These are phyloP conservation scores for Rhynchosporium graminicola DNA, from an alignment of 2,329 filamentous ascomycete species.

Conservation along the genomic window DNA sequence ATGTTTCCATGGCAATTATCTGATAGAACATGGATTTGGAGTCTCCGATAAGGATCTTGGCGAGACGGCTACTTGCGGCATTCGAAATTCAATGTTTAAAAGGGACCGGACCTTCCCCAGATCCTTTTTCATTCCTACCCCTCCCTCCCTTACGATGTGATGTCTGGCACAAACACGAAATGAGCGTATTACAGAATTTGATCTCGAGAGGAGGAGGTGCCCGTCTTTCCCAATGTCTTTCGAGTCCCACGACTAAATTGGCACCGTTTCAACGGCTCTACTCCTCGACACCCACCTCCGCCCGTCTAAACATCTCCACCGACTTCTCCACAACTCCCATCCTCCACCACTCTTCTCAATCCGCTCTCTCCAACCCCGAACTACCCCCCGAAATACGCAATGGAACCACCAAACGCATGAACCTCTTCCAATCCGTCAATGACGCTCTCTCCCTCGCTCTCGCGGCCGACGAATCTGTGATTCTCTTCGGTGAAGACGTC, in stretches of 20 bases:
- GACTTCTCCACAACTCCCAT: conserved; percentile 84
- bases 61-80: conserved; percentile 12
- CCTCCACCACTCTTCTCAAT: conserved; percentile 75
- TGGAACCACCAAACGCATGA: conserved; percentile 80
- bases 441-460: conserved; percentile 82
- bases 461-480: conserved; percentile 77
- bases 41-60: not conserved
- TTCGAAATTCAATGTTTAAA: not conserved
- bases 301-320: conserved; percentile 77
- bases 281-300: conserved; percentile 51
- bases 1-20: conserved; percentile 22
- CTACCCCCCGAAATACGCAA: conserved; percentile 66
- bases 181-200: conserved; percentile 28
- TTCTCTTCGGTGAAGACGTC: conserved; percentile 95
- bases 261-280: conserved; percentile 29
- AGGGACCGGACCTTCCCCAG: conserved; percentile 18
- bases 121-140: conserved; percentile 10
- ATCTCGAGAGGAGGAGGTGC: conserved; percentile 9
- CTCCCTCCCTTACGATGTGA: conserved; percentile 12
- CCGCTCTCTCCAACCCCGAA: conserved; percentile 70
- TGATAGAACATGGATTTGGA: not conserved
- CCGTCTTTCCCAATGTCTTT: conserved; percentile 17
- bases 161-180: conserved; percentile 26
- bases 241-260: conserved; percentile 7
- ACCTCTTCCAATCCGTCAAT: conserved; percentile 93